Evolutionary conservation across 345 rosid species (phyloP), one percentile per base, ranked within the genome.

Genomic region (Melaleuca quinquenervia): DNA sequence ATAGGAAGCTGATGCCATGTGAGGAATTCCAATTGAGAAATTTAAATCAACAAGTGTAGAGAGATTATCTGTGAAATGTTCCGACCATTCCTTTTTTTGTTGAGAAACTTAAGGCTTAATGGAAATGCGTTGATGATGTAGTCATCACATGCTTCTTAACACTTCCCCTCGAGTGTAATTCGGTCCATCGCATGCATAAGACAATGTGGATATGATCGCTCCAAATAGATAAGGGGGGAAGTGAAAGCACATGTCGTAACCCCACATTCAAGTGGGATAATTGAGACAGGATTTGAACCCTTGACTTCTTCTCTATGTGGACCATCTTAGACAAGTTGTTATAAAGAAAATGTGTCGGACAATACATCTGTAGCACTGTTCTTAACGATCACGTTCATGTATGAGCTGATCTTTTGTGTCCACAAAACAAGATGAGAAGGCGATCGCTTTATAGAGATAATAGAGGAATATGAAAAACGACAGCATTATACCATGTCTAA

Each of bases 381-480:
- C 7, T 58, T n/a, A 58, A 8, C 14, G 0, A 14, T 58, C 12
- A 3, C 18, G 18, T 18, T 58, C 15, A 2, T 5, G 1, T n/a
- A 16, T 58, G 32, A 58, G 70, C 70, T 0, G 32, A 6, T 58
- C 14, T 58, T 58, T 58, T 58, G 29, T 11, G 29, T 1, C 1
- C 18, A 58, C 70, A 6, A 58, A n/a, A 11, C 18, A n/a, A 8
- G 7, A 58, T 0, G 5, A n/a, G 32, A 7, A 58, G 8, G 18
- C 12, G 1, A 58, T 58, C 70, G 13, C 18, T 58, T 58, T 27
- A 58, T 11, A n/a, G 70, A 58, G 32, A n/a, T n/a, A 29, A n/a
- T 6, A 58, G 70, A 58, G 36, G 32, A 11, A n/a, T 32, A n/a
- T n/a, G 36, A 58, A 6, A n/a, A 15, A 15, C 6, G 7, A 3